phyloP scores from a whole-genome alignment of 441 rosid species.

The Melianthus villosus region DNA sequence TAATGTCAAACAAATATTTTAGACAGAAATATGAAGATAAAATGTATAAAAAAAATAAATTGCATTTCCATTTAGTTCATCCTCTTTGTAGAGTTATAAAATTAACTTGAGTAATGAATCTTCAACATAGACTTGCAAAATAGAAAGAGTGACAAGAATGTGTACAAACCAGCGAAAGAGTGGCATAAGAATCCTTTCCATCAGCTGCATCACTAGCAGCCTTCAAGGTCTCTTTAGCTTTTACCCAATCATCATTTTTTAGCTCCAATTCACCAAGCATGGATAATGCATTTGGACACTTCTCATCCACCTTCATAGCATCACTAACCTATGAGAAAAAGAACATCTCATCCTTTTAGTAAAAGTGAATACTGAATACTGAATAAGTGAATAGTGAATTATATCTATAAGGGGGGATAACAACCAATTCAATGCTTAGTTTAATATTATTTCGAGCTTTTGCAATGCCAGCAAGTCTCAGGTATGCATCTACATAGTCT shows the following conservation, averaged over 20 bases:
- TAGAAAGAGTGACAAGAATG: too few relatives aligned
- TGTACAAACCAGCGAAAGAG: constrained; percentile 66
- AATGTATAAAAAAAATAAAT: too few relatives aligned
- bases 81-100: too few relatives aligned
- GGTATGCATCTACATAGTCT: constrained; percentile 75
- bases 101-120: background rate
- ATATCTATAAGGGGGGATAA: constrained; percentile 6
- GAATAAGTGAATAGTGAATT: too few relatives aligned
- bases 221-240: constrained; percentile 93
- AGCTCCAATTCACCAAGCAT: constrained; percentile 98
- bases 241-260: constrained; percentile 99
- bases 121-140: too few relatives aligned
- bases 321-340: constrained; percentile 97
- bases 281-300: constrained; percentile 78
- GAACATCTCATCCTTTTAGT: too few relatives aligned
- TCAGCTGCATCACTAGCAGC: constrained; percentile 91
- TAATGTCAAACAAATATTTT: constrained; percentile 21
- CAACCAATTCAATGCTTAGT: constrained; percentile 90
- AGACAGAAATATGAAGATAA: too few relatives aligned
- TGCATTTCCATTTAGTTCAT: too few relatives aligned
- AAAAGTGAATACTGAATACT: too few relatives aligned
- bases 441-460: constrained; percentile 81
- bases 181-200: constrained; percentile 94
- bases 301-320: constrained; percentile 82
- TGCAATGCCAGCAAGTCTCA: constrained; percentile 91